A percentile compares a stretch with the other conserved stretches of the same genome.
phyloP scores from a whole-genome alignment of 179 eudicot genomes.

The Silene vulgaris region DNA sequence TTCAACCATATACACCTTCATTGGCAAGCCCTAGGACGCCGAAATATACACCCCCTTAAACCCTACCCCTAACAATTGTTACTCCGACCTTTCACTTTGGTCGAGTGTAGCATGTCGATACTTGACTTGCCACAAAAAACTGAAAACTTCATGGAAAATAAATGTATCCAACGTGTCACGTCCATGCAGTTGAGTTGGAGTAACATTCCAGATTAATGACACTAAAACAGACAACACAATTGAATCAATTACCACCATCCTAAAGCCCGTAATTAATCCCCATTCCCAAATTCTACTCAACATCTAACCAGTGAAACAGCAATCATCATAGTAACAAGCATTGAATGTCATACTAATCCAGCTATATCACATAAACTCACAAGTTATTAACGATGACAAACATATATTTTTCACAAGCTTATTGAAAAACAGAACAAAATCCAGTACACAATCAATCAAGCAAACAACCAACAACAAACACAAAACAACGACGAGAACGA shows the following conservation, averaged over 20 bases:
- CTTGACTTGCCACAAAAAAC: no score
- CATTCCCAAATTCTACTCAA: slow-evolving; percentile 6
- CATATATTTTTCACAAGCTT: no score
- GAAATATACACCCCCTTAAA: background rate
- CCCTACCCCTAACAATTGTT: background rate
- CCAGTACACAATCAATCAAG: no score
- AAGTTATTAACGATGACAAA: no score
- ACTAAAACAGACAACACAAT: background rate
- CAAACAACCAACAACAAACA: background rate
- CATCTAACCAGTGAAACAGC: background rate
- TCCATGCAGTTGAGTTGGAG: no score
- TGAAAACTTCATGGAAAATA: no score
- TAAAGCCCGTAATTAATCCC: slow-evolving; percentile 18
- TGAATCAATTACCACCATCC: background rate
- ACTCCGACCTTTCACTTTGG: no score
- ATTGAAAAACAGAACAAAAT: no score
- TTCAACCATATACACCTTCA: background rate
- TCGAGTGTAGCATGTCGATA: no score
- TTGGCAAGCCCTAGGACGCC: background rate
- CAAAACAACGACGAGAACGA: background rate
- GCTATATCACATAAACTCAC: background rate
- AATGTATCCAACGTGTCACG: no score
- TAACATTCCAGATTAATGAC: background rate
- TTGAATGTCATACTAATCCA: background rate
- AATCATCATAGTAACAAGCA: background rate